Conservation (phyloP, 257 asterid species). For the Rubia yunnanensis region DNA sequence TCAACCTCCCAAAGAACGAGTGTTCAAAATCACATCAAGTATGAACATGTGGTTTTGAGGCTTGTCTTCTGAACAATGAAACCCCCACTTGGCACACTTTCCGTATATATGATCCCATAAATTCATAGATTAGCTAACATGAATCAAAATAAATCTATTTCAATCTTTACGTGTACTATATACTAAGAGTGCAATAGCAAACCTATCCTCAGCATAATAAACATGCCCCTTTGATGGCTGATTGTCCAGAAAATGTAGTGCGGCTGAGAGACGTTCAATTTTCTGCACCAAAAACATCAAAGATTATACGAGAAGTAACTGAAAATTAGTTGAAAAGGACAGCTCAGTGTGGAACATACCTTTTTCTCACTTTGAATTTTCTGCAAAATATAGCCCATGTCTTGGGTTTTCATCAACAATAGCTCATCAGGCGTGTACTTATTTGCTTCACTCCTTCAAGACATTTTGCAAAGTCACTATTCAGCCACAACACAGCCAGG, state of each 20-base stretch:
- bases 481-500: not conserved
- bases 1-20: not conserved
- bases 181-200: constrained; percentile 5
- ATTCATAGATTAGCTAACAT: not conserved
- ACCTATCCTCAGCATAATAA: constrained; percentile 82
- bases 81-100: not conserved
- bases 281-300: constrained; percentile 49
- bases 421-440: constrained; percentile 69
- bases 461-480: constrained; percentile 15
- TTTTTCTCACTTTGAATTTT: constrained; percentile 86
- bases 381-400: constrained; percentile 67
- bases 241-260: constrained; percentile 53
- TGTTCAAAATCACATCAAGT: not conserved
- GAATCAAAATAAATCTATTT: not conserved
- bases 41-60: not conserved
- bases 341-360: constrained; percentile 25
- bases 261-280: constrained; percentile 51
- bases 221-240: constrained; percentile 44
- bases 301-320: constrained; percentile 1
- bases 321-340: not conserved
- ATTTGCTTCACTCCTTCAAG: constrained; percentile 62
- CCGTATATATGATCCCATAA: not conserved
- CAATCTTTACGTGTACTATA: not conserved
- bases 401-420: constrained; percentile 91
- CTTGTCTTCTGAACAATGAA: not conserved